Evolutionary conservation across 306 rosid species (phyloP).

Genomic region (Trichosanthes truncata): DNA sequence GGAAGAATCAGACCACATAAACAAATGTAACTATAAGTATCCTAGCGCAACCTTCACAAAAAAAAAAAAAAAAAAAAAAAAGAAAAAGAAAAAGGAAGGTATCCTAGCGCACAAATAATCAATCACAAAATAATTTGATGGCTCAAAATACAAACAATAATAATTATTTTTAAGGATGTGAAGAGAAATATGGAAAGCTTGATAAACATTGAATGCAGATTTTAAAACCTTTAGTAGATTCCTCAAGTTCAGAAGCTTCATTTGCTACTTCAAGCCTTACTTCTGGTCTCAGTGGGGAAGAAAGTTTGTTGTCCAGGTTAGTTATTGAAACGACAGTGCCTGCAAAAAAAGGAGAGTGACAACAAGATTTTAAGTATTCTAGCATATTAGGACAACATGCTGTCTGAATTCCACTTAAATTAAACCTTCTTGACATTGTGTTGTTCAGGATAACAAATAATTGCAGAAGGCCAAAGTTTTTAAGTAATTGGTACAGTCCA

Average conservation of each 20-base stretch:
- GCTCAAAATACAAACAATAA: neutral
- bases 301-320: neutral
- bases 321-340: neutral
- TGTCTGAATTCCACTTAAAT: neutral
- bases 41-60: neutral
- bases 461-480: neutral
- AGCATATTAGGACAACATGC: neutral
- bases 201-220: neutral
- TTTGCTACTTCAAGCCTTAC: neutral
- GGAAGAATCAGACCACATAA: neutral
- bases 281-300: neutral
- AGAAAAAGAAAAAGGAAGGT: too few species aligned
- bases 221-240: neutral
- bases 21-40: neutral
- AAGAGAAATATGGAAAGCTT: neutral
- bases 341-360: slow-evolving; percentile 14
- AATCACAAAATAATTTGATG: neutral
- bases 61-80: too few species aligned
- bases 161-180: neutral
- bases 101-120: neutral
- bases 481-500: neutral
- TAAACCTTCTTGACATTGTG: neutral
- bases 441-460: neutral
- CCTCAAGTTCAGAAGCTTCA: neutral
- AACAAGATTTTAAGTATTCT: neutral